Evolutionary conservation across 805 yeast species (phyloP), one percentile per base, ranked within the genome.

Genomic region (Saccharomycopsis sp.): DNA sequence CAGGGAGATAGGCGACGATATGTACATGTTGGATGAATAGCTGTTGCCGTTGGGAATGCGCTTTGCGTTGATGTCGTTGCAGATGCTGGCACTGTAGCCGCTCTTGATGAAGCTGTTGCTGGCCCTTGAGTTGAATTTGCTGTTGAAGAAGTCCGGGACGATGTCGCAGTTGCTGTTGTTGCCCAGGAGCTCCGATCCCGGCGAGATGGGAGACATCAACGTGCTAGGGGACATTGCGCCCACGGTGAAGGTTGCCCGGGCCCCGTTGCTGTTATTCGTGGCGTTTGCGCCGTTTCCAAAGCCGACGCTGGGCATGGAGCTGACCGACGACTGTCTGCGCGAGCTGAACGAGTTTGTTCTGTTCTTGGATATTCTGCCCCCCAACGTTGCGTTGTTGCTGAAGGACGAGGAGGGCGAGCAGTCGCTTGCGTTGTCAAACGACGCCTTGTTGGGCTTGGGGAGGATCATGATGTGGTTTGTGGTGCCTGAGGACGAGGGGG

Each of bases 381-480:
- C 21, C 9, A 29, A 12, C 9, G 37, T 29, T 5, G 12, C 9
- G 16, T 44, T 44, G 20, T 53, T 48, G 15, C 14, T 52, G 29
- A 53, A 53, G 14, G 61, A 52, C n/a, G 54, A 52, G 23, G 55
- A 51, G 8, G 55, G 51, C 34, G 57, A 53, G 29, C 57, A 55
- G 24, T 56, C 59, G 40, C 61, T 58, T 18, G 23, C 34, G 24
- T 37, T 56, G 18, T 51, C 58, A 51, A 24, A 51, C 53, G 50
- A 50, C 24, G 29, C 34, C 23, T 51, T 51, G 44, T 52, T 55
- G 3, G 62, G 62, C 41, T 60, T 60, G 7, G 62, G 62, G 15
- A 60, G 52, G 41, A 60, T 60, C 14, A 52, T 50, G 21, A 60
- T 55, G 53, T 60, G 62, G 48, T 60, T 57, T n/a, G 48, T 44